Conservation (phyloP, 2,329 filamentous ascomycete species). For the Cytospora chrysosperma region DNA sequence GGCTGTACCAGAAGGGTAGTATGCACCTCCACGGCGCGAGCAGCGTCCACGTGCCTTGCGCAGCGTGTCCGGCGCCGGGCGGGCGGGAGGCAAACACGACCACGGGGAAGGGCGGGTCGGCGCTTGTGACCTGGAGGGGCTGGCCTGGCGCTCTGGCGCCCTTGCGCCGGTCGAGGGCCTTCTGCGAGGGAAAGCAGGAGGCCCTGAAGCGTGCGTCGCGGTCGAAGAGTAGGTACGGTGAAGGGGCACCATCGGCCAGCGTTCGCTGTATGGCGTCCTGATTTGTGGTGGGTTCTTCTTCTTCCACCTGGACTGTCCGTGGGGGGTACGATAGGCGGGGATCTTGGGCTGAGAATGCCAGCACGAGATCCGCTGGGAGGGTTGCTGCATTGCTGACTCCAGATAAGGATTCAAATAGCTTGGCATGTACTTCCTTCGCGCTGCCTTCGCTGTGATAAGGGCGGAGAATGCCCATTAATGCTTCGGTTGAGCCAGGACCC, state of each 20-base stretch:
- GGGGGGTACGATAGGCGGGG: slow-evolving; percentile 79
- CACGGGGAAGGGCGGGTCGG: slow-evolving; percentile 76
- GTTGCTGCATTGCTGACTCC: slow-evolving; percentile 67
- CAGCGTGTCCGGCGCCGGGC: slow-evolving; percentile 33
- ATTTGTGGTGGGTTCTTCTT: slow-evolving; percentile 7
- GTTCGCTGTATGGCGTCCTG: slow-evolving; percentile 21
- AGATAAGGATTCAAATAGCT: slow-evolving; percentile 51
- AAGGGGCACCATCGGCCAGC: slow-evolving; percentile 31
- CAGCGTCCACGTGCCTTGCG: slow-evolving; percentile 75
- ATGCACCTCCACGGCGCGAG: slow-evolving; percentile 91
- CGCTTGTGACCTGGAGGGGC: slow-evolving; percentile 53
- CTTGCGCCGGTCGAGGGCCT: slow-evolving; percentile 76
- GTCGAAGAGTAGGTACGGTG: slow-evolving; percentile 62
- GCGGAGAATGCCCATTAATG: slow-evolving; percentile 67
- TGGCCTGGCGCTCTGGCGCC: slow-evolving; percentile 61
- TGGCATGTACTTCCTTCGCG: slow-evolving; percentile 41
- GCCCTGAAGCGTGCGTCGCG: slow-evolving; percentile 64
- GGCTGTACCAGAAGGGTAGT: slow-evolving; percentile 76
- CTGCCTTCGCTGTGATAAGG: slow-evolving; percentile 42
- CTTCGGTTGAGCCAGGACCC: slow-evolving; percentile 74
- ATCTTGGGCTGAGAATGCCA: slow-evolving; percentile 74
- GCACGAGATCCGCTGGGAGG: slow-evolving; percentile 66
- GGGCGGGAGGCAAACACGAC: slow-evolving; percentile 64
- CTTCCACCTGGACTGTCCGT: slow-evolving; percentile 46
- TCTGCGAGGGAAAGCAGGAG: slow-evolving; percentile 69